Evolutionary conservation across 257 asterid species (phyloP), one percentile per base, ranked within the genome.

Genomic region (Nicotiana paniculata): DNA sequence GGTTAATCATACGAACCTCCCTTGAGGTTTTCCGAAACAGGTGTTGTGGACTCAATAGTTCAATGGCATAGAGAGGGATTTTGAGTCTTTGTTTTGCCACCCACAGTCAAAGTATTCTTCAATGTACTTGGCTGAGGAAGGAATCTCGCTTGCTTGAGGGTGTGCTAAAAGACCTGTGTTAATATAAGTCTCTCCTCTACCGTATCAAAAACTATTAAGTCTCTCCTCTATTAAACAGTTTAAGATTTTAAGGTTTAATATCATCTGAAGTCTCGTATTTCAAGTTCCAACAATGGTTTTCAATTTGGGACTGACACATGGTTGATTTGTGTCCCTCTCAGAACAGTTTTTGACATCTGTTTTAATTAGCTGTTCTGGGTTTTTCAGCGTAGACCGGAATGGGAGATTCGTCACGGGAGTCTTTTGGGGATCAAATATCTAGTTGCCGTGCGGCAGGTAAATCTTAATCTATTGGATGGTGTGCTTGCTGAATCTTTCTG

Each of bases 331-430:
- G 8, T 6, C 33, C 57, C 30, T 68, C 33, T 48, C 65, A 4
- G 43, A n/a, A 54, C 15, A 64, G 28, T 43, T 77, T 81, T 53
- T 74, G 70, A 26, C 88, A 77, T 80, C 64, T 81, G 63, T 88
- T 93, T 88, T 91, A 85, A 92, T 91, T 89, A 88, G 85, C 86
- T 83, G 82, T 86, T 86, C 87, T 33, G 86, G 88, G 86, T 88
- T 84, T 91, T 94, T 90, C 99, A 96, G 99, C 90, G 91, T 96
- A 94, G 98, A 84, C 90, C 98, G 87, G 99, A 96, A 87, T 96
- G 99, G 99, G 99, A 96, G 92, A 94, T 96, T 87, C 98, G 99
- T 53, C 99, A 96, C 83, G 98, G 99, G 81, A 92, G 99, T 86
- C 98, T 96, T 79, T 90, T 94, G 95, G 99, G 99, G 67, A 93